These are phyloP conservation scores for Ramalina intermedia DNA, from an alignment of 495 filamentous ascomycete species.

Conservation along the genomic window DNA sequence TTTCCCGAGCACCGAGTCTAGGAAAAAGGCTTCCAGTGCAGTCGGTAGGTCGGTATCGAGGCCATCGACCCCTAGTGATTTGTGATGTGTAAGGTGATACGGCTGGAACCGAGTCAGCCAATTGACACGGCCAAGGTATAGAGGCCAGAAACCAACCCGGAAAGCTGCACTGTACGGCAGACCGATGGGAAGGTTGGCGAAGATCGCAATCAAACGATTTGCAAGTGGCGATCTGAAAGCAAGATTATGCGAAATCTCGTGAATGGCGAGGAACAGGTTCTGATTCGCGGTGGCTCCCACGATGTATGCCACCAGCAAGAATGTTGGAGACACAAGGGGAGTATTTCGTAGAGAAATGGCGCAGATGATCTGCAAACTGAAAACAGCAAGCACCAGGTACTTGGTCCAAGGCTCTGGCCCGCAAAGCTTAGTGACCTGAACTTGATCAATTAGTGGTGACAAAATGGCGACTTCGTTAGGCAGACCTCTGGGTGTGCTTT, in stretches of 20 bases:
- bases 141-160: slow-evolving; percentile 36
- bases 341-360: slow-evolving; percentile 69
- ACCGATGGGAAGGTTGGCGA: slow-evolving; percentile 92
- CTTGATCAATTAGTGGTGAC: slow-evolving; percentile 5
- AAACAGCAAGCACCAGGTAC: slow-evolving; percentile 76
- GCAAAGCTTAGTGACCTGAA: slow-evolving; percentile 89
- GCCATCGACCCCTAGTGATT: slow-evolving; percentile 91
- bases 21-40: slow-evolving; percentile 76
- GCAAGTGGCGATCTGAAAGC: slow-evolving; percentile 75
- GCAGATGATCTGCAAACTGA: slow-evolving; percentile 64
- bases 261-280: slow-evolving; percentile 96
- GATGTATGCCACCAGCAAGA: slow-evolving; percentile 77
- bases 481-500: slow-evolving; percentile 93
- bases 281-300: slow-evolving; percentile 95
- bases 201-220: slow-evolving; percentile 76
- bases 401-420: slow-evolving; percentile 93
- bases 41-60: slow-evolving; percentile 95
- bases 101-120: slow-evolving; percentile 36
- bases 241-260: slow-evolving; percentile 97
- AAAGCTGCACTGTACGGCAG: slow-evolving; percentile 95
- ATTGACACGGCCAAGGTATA: neutral
- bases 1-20: slow-evolving; percentile 93
- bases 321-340: slow-evolving; percentile 65
- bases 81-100: slow-evolving; percentile 98
- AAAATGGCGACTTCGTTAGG: neutral